Base-by-base conservation (phyloP, 352 stramenopile species). In the Globisporangium cederbergense region DNA sequence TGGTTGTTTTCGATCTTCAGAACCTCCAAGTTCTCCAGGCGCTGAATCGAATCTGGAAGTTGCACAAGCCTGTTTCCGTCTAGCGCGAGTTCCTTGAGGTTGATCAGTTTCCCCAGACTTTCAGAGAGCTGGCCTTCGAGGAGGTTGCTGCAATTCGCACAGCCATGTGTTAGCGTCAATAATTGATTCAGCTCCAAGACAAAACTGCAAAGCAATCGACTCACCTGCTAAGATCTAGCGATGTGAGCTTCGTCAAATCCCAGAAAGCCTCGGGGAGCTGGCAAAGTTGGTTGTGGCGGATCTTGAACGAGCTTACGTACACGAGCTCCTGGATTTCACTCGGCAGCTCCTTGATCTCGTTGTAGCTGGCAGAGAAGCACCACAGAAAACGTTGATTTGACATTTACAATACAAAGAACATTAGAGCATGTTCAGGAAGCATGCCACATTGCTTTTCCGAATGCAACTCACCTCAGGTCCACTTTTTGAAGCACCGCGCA, bases 221-320 rank as follows among this genome's bases (percentile, higher is more conserved):
- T 20, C 77, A 94, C 86, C 91, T 90, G 83, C 86, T 91, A 4
- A 94, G 68, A 46, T 94, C 86, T 14, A 94, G 70, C 14, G 72
- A 88, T 30, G 70, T 80, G 18, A 95, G 74, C 25, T 75, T 85
- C 18, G 67, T 73, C 2, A 94, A 30, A 16, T 73, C 72, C 67
- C 84, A 94, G 18, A 94, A 69, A 4, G 67, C 61, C n/a, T 80
- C 42, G 11, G 86, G 86, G 4, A 94, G 20, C 49, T 75, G 45
- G 0, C 40, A 62, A 13, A 94, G 70, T 42, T 78, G 65, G 42
- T 94, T 94, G 65, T 94, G 86, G 14, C 81, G 81, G 57, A 94
- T 78, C 65, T 91, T 91, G 65, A 92, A 76, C 34, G 68, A 88
- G 28, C 70, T 62, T 22, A 94, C 64, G 60, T 77, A 69, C 40